Conservation (phyloP, 2,329 filamentous ascomycete genomes). For the Monilinia laxa region DNA sequence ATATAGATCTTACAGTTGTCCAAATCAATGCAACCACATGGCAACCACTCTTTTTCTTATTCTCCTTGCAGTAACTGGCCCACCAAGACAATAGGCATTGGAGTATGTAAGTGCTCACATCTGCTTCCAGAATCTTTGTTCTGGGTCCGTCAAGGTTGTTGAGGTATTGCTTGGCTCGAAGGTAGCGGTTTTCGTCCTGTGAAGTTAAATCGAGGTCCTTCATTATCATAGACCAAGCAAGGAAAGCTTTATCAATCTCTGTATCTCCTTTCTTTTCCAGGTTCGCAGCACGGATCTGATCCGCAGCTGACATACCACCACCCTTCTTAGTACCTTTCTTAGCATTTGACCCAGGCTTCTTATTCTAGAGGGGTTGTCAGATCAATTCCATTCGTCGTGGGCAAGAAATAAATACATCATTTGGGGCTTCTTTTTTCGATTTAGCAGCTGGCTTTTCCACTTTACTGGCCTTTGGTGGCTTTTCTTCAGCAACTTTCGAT, state of each 20-base stretch:
- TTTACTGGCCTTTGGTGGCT: conserved; percentile 29
- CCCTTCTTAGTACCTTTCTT: conserved; percentile 42
- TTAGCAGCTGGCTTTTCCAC: conserved; percentile 28
- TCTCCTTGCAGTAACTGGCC: conserved; percentile 44
- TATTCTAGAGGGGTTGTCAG: conserved; percentile 20
- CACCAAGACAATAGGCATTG: conserved; percentile 51
- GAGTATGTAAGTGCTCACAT: conserved; percentile 48
- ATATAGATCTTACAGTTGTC: conserved; percentile 45
- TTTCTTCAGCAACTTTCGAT: conserved; percentile 35
- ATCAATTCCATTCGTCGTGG: background rate
- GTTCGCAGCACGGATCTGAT: conserved; percentile 41
- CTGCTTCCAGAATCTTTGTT: conserved; percentile 37
- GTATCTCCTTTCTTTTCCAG: conserved; percentile 36
- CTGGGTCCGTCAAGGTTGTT: conserved; percentile 37
- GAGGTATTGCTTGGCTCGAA: conserved; percentile 36
- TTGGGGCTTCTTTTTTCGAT: conserved; percentile 33
- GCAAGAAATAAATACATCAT: conserved; percentile 21
- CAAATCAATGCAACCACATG: conserved; percentile 50
- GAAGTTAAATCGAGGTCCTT: conserved; percentile 35
- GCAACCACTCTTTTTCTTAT: conserved; percentile 40
- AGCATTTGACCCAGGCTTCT: conserved; percentile 20
- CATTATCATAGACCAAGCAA: conserved; percentile 38
- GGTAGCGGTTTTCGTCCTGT: conserved; percentile 38
- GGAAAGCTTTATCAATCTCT: conserved; percentile 39
- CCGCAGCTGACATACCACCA: conserved; percentile 42